A percentile compares a stretch with the other conserved stretches of the same genome.
Evolutionary conservation across 78 protist genomes (phyloP).

Genomic region (Capsaspora owczarzaki): DNA sequence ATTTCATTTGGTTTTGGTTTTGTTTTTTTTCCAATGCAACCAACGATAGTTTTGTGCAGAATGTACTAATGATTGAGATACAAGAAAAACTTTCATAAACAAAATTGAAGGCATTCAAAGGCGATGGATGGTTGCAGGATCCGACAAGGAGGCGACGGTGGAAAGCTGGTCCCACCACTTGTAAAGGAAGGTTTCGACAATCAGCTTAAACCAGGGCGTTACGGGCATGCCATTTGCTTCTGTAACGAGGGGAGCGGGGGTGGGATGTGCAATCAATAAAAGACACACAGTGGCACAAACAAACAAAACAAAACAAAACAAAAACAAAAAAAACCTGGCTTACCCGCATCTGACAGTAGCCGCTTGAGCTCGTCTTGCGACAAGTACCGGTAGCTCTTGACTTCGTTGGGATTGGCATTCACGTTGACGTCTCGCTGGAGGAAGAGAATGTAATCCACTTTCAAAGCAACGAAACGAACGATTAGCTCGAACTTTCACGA

Average conservation of each 20-base stretch:
- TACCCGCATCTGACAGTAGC: not conserved
- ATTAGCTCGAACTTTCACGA: not conserved
- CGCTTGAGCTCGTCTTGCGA: slow-evolving; percentile 28
- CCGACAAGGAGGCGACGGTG: not conserved
- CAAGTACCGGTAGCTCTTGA: slow-evolving; percentile 27
- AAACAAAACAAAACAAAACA: not conserved
- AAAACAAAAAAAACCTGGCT: not conserved
- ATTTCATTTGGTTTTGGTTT: not conserved
- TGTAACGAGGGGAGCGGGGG: not conserved
- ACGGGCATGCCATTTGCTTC: not conserved
- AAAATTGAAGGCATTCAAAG: too few species aligned
- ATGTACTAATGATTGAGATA: too few species aligned
- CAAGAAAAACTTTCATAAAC: too few species aligned
- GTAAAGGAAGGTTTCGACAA: slow-evolving; percentile 34
- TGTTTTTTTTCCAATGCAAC: not conserved
- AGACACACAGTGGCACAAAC: not conserved
- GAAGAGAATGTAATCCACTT: slow-evolving; percentile 56
- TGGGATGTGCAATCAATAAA: not conserved
- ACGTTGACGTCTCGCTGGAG: slow-evolving; percentile 13
- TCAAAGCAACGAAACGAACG: not conserved
- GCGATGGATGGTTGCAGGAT: not conserved
- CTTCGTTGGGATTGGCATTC: slow-evolving; percentile 42
- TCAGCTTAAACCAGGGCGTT: slow-evolving; percentile 56
- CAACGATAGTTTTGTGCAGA: not conserved
- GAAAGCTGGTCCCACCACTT: slow-evolving; percentile 41